Evolutionary conservation across 495 filamentous ascomycete species (phyloP).

Genomic region (Aspergillus olivimuriae): DNA sequence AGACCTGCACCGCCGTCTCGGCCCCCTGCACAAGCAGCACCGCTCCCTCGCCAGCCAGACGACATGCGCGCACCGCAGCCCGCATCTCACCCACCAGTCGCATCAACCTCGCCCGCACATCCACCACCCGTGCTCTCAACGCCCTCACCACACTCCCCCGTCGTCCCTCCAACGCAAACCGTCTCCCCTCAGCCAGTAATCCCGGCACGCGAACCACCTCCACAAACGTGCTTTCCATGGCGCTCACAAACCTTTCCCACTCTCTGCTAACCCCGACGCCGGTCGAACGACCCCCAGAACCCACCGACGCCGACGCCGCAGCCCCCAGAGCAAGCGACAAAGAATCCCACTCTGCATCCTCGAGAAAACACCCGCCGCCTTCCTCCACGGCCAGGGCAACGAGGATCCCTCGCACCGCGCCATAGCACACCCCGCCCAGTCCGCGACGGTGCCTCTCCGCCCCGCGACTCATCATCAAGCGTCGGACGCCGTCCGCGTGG

Average conservation of each 20-base stretch:
- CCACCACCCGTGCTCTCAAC: no score
- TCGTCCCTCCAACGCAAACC: neutral
- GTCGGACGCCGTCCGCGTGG: conserved; percentile 25
- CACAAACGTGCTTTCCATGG: conserved; percentile 19
- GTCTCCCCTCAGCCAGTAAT: neutral
- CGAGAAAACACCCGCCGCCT: conserved; percentile 27
- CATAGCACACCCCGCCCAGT: conserved; percentile 22
- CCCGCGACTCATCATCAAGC: conserved; percentile 24
- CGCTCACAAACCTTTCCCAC: conserved; percentile 18
- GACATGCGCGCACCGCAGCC: no score
- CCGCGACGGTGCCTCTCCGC: conserved; percentile 14
- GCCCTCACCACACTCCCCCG: neutral
- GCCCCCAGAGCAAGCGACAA: no score
- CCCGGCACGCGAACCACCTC: conserved; percentile 12
- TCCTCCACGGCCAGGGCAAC: conserved; percentile 24
- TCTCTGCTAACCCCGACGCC: conserved; percentile 14
- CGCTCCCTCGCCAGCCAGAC: no score
- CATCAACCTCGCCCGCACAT: no score
- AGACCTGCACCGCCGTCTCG: neutral
- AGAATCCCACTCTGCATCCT: conserved; percentile 27
- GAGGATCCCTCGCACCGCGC: conserved; percentile 29
- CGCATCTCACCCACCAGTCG: no score
- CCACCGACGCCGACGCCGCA: conserved; percentile 9
- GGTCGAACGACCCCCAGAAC: conserved; percentile 20
- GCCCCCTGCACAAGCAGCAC: neutral